Base-by-base conservation (phyloP, 139 green algal species). In the Chlamydomonas schloesseri region DNA sequence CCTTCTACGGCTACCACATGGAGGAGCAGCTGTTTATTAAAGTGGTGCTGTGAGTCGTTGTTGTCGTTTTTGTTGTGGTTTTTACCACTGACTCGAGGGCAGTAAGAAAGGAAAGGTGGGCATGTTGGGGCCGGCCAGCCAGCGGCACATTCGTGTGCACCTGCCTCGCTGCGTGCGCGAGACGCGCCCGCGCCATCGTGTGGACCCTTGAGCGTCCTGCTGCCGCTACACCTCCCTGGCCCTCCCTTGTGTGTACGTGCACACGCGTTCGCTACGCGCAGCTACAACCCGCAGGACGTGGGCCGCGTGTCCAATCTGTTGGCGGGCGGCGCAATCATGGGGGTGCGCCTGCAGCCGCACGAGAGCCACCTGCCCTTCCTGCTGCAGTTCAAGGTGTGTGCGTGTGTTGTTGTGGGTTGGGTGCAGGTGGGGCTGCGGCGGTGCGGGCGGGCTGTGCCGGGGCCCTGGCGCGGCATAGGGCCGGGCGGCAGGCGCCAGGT, bases 351-450 rank as follows among this genome's bases (percentile, higher is more conserved):
- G 67, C 95, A 99, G 90, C 94, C 96, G 0, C 95, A 98, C 84
- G 97, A 99, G 87, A 89, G 94, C 2, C 97, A 99, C 91, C 87
- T 99, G 23, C 97, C 97, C 34, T 99, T 95, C 89, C 87, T 99
- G 74, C 93, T 99, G 78, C 97, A 99, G 86, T 83, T 99, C 82
- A 99, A 98, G 94, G 94, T 96, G 57, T 15, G 73, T n/a, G 14
- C 5, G 42, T 74, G 53, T 10, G 47, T 68, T 0, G 36, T 8
- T 62, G 15, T 60, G 53, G 53, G 53, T 60, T 60, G 13, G 8
- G 24, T 20, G 24, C 29, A 20, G 21, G 21, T 20, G 62, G 1
- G 31, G 67, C 15, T 31, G 31, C 13, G 67, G 67, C 9, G 31
- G 31, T 23, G 31, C 31, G n/a, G 67, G 29, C n/a, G 65, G 65